Evolutionary conservation across 164 flowering plant species (phyloP).

Genomic region (Piper betle): DNA sequence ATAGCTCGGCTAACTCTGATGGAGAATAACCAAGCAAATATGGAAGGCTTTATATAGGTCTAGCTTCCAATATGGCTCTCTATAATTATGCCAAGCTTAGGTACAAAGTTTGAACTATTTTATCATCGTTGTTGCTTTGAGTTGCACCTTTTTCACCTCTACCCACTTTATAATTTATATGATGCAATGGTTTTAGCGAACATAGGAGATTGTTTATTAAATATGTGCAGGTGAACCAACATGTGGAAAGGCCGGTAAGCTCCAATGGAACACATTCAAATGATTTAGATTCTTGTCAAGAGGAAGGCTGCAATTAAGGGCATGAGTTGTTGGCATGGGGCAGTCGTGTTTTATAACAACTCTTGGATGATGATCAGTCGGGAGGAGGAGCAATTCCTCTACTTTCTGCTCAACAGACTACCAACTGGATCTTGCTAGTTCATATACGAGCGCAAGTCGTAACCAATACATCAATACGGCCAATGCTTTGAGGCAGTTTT

Average conservation of each 20-base stretch:
- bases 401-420: neutral
- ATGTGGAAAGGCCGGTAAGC: neutral
- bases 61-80: no score
- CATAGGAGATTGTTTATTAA: neutral
- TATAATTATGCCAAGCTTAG: neutral
- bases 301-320: neutral
- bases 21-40: neutral
- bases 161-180: neutral
- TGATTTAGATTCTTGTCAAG: neutral
- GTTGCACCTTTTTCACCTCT: neutral
- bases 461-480: no score
- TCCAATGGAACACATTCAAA: neutral
- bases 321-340: neutral
- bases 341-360: neutral
- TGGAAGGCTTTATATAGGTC: neutral
- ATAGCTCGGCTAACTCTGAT: neutral
- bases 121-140: neutral
- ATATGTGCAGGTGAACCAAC: neutral
- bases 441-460: no score
- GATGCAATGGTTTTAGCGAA: neutral
- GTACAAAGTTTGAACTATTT: neutral
- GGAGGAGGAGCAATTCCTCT: neutral
- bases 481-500: no score
- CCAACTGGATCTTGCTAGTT: neutral
- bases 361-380: neutral